Conservation (phyloP, 129 eudicot genomes). For the Tagetes patula region DNA sequence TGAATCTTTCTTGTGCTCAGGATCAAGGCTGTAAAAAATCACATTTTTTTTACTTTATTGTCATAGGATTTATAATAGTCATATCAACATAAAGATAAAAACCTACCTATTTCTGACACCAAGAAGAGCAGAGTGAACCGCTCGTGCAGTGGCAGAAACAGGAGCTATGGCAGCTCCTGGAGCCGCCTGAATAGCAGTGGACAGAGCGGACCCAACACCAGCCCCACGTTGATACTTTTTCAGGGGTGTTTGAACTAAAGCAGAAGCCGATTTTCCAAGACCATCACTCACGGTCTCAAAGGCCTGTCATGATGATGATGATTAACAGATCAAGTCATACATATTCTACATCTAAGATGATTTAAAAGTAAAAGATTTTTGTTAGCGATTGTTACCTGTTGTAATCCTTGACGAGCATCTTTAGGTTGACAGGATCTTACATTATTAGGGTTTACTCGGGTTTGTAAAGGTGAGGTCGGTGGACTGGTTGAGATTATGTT, state of each 20-base stretch:
- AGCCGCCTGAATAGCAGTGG: constrained; percentile 77
- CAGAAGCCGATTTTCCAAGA: constrained; percentile 73
- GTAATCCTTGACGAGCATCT: constrained; percentile 86
- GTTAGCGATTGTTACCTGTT: constrained; percentile 48
- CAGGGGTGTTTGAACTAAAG: constrained; percentile 71
- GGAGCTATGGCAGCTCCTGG: constrained; percentile 98
- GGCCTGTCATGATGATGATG: constrained; percentile 49
- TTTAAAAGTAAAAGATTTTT: not conserved
- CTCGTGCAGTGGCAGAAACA: constrained; percentile 90
- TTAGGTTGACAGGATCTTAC: constrained; percentile 69
- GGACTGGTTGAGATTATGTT: constrained; percentile 66
- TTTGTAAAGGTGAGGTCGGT: constrained; percentile 62
- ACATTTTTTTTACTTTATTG: constrained; percentile 2
- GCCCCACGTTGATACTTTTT: constrained; percentile 81
- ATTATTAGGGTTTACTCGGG: constrained; percentile 40
- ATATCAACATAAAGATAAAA: constrained; percentile 9
- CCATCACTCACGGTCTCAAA: constrained; percentile 85
- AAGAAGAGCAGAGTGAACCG: constrained; percentile 81
- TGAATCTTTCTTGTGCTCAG: constrained; percentile 82
- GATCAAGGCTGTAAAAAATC: constrained; percentile 75
- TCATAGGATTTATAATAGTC: not conserved
- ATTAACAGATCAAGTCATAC: not conserved
- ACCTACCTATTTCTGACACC: constrained; percentile 87
- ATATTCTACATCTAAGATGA: not conserved
- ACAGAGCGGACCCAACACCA: constrained; percentile 76